A percentile compares a stretch with the other conserved stretches of the same genome.
phyloP scores from a whole-genome alignment of 441 rosid species.

The Pelargonium cotyledonis region DNA sequence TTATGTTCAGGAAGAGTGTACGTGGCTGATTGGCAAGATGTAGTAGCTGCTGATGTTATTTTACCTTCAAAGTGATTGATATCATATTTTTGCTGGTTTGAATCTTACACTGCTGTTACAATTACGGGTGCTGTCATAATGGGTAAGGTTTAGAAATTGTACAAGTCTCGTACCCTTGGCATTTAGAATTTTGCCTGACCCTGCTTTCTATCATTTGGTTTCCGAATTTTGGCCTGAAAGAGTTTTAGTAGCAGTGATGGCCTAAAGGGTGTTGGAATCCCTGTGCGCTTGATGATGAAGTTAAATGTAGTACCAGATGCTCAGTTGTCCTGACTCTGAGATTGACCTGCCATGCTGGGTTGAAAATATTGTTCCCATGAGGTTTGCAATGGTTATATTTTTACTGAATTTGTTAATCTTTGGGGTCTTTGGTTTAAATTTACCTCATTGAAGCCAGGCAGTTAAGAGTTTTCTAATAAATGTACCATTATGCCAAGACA shows the following conservation, averaged over 20 bases:
- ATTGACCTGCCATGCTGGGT: background rate
- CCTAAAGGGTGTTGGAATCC: background rate
- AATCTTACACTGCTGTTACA: background rate
- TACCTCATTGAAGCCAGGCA: background rate
- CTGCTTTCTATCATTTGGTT: background rate
- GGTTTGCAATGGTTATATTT: slow-evolving; percentile 5
- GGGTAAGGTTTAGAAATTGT: slow-evolving; percentile 6
- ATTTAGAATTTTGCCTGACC: slow-evolving; percentile 6
- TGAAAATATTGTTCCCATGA: background rate
- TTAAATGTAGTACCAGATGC: slow-evolving; percentile 2
- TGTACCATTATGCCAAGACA: slow-evolving; percentile 4
- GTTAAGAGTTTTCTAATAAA: background rate
- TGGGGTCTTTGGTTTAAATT: background rate
- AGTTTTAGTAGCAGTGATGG: slow-evolving; percentile 10
- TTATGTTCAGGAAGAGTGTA: slow-evolving; percentile 1
- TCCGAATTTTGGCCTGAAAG: background rate
- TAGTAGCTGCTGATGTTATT: slow-evolving; percentile 9
- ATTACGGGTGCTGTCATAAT: background rate
- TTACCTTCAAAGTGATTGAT: background rate
- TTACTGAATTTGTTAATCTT: background rate
- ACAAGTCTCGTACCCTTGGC: background rate
- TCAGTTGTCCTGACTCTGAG: slow-evolving; percentile 3
- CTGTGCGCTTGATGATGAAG: slow-evolving; percentile 4
- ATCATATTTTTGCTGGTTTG: slow-evolving; percentile 8
- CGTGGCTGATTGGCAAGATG: slow-evolving; percentile 6